Base-by-base conservation (phyloP, 345 rosid species). In the Eucalyptus sp. region DNA sequence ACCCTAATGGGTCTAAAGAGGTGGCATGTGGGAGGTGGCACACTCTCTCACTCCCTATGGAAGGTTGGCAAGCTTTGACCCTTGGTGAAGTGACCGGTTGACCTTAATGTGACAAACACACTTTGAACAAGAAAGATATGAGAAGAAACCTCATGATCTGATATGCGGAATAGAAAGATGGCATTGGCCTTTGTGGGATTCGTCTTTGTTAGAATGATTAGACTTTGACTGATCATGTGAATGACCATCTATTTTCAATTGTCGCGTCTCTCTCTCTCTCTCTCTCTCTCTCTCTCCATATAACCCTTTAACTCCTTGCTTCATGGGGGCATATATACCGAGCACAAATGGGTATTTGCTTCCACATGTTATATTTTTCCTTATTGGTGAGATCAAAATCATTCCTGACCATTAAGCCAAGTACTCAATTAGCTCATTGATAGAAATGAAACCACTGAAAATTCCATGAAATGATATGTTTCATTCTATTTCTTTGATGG, bases 21-120 rank as follows among this genome's bases (percentile, higher is more conserved):
- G 64, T 81, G 50, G 52, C 84, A 86, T 76, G 86, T n/a, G 89
- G 43, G 89, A 88, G 86, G 86, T 29, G 86, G 52, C 86, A 83
- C 68, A 22, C 43, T 49, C 71, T 49, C 22, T 87, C 68, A 79
- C 58, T 66, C 88, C 88, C 58, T 71, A 71, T 89, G 94, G 92
- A 92, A 91, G 95, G 93, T 92, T 89, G 93, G 94, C 93, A 88
- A 90, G 66, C 88, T 62, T 92, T 94, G 94, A 94, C 92, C 92
- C 83, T 86, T 80, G 87, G 43, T 76, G 92, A 88, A 66, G 88
- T 89, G 91, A 90, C 84, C 24, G 24, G 84, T 76, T 76, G 84
- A 76, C 48, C 84, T 76, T 76, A 76, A 41, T 44, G 83, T 22
- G 48, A 76, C 84, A 41, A 41, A 41, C 84, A 37, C 84, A 76